phyloP scores from a whole-genome alignment of 2,329 filamentous ascomycete species.

The Hymenoscyphus fraxineus region DNA sequence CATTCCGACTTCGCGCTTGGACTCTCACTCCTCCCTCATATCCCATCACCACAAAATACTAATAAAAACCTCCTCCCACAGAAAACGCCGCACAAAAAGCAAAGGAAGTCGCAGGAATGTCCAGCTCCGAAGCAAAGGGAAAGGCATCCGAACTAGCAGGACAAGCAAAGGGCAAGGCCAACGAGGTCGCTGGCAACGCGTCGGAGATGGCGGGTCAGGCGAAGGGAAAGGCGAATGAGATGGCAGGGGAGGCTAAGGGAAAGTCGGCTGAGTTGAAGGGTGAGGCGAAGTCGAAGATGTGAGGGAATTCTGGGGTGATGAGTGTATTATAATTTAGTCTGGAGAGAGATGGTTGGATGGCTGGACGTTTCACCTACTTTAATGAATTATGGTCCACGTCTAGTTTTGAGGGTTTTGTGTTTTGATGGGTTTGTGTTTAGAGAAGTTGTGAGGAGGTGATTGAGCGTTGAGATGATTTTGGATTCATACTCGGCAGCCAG shows the following conservation, averaged over 20 bases:
- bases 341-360: background rate
- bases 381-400: too few relatives aligned
- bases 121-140: conserved; percentile 37
- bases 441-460: too few relatives aligned
- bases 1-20: background rate
- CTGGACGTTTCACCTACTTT: too few relatives aligned
- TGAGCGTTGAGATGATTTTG: too few relatives aligned
- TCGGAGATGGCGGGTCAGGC: conserved; percentile 5
- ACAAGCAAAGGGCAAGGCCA: conserved; percentile 43
- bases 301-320: background rate
- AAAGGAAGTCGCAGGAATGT: conserved; percentile 42
- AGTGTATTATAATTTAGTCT: background rate
- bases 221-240: conserved; percentile 11
- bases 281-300: conserved; percentile 44
- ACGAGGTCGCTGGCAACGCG: conserved; percentile 31
- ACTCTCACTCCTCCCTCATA: background rate
- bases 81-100: conserved; percentile 44
- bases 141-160: conserved; percentile 38
- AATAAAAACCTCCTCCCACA: conserved; percentile 17
- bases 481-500: too few relatives aligned
- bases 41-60: conserved; percentile 7
- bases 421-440: too few relatives aligned
- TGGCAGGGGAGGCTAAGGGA: conserved; percentile 9
- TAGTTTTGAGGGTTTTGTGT: too few relatives aligned
- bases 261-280: conserved; percentile 30